A percentile compares a stretch with the other conserved stretches of the same genome.
Conservation (phyloP, 116 monocot genomes). For the Dioscorea cayenensis region DNA sequence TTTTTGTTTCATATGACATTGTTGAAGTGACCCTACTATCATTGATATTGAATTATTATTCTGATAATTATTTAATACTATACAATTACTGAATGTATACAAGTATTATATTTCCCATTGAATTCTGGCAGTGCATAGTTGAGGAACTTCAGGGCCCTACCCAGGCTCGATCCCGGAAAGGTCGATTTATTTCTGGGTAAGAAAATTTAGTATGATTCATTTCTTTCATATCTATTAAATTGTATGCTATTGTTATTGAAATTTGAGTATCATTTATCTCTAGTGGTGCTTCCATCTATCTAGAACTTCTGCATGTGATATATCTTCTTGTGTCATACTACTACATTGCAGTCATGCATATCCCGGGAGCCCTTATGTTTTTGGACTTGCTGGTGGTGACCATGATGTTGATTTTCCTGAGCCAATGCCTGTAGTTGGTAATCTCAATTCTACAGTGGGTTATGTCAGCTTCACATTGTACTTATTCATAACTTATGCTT, state of each 20-base stretch:
- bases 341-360: constrained; percentile 75
- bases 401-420: constrained; percentile 99
- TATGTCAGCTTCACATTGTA: not conserved
- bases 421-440: constrained; percentile 99
- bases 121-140: constrained; percentile 65
- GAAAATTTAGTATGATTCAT: constrained; percentile 3
- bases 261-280: too few species aligned
- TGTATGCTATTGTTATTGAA: too few species aligned
- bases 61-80: too few species aligned
- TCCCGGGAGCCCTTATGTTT: constrained; percentile 99
- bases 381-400: constrained; percentile 91
- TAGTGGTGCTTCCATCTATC: too few species aligned
- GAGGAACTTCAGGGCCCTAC: constrained; percentile 94
- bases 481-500: constrained; percentile 4
- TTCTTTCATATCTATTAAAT: not conserved
- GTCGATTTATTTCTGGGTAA: constrained; percentile 99
- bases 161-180: constrained; percentile 96
- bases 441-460: not conserved
- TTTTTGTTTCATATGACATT: too few species aligned
- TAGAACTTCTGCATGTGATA: not conserved
- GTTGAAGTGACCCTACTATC: too few species aligned
- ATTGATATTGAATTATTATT: too few species aligned
- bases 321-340: constrained; percentile 1
- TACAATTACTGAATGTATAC: not conserved
- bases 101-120: not conserved